Evolutionary conservation across 116 monocot species (phyloP), one percentile per base, ranked within the genome.

Genomic region (Posidonia oceanica): DNA sequence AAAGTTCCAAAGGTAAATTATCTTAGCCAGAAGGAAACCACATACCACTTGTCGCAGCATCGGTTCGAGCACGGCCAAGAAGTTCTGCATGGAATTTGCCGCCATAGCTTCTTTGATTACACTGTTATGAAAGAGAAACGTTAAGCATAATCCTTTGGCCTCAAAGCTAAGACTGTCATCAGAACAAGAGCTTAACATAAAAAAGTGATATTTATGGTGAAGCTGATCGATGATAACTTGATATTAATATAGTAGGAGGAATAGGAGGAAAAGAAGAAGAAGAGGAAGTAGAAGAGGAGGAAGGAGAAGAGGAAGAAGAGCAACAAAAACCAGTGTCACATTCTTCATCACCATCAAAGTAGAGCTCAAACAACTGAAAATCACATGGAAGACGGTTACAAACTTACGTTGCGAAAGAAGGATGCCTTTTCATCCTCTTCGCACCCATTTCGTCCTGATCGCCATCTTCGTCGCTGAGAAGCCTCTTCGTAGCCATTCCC

Each of bases 401-500:
- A 44, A 79, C 79, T 21, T 3, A 91, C 91, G 74, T 79, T 20
- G 69, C 55, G 54, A 87, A 77, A 23, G 80, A 86, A 23, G 80
- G 82, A 39, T 64, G 48, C 29, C 63, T 63, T 21, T 80, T 71
- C 70, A 82, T 64, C 39, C 78, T 64, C 69, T 86, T 90, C 48
- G 80, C 78, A 7, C 41, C 29, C 7, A 6, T 22, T 51, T 67
- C 48, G 39, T 81, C 80, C 5, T 54, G 37, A 39, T 69, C 74
- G 4, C 70, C 52, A 3, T 78, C 84, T 3, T 72, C 56, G 0
- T 55, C 78, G 20, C 59, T 67, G 16, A 4, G 75, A 29, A 71
- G 80, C 74, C 91, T 80, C 65, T 91, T 91, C 5, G 82, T 72
- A 3, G 78, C 82, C 91, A 87, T 87, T 60, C 23, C 60, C 16